A percentile compares a stretch with the other conserved stretches of the same genome.
These are phyloP conservation scores for Thermothelomyces thermophilus DNA, from an alignment of 2,329 filamentous ascomycete genomes.

Conservation along the genomic window DNA sequence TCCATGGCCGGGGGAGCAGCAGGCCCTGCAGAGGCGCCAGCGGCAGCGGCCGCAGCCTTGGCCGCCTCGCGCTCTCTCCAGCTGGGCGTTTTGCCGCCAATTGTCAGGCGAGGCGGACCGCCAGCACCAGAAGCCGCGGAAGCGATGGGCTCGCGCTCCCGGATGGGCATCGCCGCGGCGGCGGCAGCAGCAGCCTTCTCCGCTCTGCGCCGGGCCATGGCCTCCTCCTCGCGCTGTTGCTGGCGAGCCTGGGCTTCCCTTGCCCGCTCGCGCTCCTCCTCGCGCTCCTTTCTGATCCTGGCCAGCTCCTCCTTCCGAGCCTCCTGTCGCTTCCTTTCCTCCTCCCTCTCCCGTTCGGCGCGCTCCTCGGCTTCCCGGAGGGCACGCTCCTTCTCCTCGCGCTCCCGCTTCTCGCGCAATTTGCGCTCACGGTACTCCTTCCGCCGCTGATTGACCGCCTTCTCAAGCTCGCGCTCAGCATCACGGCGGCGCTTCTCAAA, in stretches of 20 bases:
- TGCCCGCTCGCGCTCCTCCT: conserved; percentile 61
- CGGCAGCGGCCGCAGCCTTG: conserved; percentile 32
- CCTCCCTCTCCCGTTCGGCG: conserved; percentile 72
- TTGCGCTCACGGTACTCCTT: conserved; percentile 82
- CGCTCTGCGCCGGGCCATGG: conserved; percentile 65
- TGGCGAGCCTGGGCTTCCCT: conserved; percentile 62
- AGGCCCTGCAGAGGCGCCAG: conserved; percentile 30
- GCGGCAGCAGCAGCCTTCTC: conserved; percentile 42
- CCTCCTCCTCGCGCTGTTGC: conserved; percentile 80
- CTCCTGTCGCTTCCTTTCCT: conserved; percentile 72
- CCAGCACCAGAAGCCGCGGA: conserved; percentile 26
- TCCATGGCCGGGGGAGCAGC: conserved; percentile 30
- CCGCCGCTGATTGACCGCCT: conserved; percentile 79
- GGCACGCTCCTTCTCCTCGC: conserved; percentile 74
- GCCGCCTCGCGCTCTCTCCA: conserved; percentile 69
- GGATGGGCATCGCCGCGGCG: conserved; percentile 21
- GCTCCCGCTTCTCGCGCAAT: conserved; percentile 74
- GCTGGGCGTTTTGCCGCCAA: conserved; percentile 56
- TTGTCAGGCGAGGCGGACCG: conserved; percentile 54
- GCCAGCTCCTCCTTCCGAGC: conserved; percentile 67
- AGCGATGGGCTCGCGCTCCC: conserved; percentile 39
- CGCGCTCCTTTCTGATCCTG: conserved; percentile 59
- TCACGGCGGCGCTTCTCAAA: conserved; percentile 91
- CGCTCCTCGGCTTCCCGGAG: conserved; percentile 82
- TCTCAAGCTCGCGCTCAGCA: conserved; percentile 88